Base-by-base conservation (phyloP, 352 stramenopile genomes). In the Phytophthora crassamura region DNA sequence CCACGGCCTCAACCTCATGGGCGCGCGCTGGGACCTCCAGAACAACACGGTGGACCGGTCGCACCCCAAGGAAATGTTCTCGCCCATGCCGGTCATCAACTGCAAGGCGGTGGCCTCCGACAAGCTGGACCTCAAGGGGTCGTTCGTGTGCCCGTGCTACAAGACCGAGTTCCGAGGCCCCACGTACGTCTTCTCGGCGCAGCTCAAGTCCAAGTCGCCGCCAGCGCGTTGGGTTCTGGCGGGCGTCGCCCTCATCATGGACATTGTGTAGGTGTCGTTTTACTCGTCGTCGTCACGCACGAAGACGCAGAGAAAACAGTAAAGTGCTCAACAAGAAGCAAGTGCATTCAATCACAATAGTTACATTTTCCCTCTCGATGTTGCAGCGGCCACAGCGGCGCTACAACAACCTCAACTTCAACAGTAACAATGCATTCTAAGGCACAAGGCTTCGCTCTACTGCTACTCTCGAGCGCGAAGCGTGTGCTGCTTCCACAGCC, bases 31-130 rank as follows among this genome's bases (percentile, higher is more conserved):
- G 94, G 94, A 99, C 60, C 71, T 87, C 25, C 90, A 79, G 47
- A 96, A 95, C 61, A 87, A 88, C 65, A 96, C 90, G 18, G 91
- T 99, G 39, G 95, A 99, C 63, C 97, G 97, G 33, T 98, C 89
- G 16, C 86, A 96, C 53, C 97, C 97, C 12, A 99, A 99, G 73
- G 97, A 99, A 71, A 99, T 99, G 94, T 99, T 99, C 66, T 98
- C 84, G 38, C 55, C 83, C 20, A 98, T 99, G 94, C 97, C 97
- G 18, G 90, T 99, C 48, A 98, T 99, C 72, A 98, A 99, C 74
- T 97, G 98, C 69, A 98, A 98, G 69, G 97, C 97, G 28, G 93
- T 99, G 11, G 88, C 93, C 0, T 75, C 89, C 6, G 97, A 99
- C 67, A 98, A 98, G 59, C 87, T 97, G 3, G 97, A 99, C 48